Evolutionary conservation across 1,284 basidiomycete genomes (phyloP), one percentile per base, ranked within the genome.

Genomic region (Naganishia sp.): DNA sequence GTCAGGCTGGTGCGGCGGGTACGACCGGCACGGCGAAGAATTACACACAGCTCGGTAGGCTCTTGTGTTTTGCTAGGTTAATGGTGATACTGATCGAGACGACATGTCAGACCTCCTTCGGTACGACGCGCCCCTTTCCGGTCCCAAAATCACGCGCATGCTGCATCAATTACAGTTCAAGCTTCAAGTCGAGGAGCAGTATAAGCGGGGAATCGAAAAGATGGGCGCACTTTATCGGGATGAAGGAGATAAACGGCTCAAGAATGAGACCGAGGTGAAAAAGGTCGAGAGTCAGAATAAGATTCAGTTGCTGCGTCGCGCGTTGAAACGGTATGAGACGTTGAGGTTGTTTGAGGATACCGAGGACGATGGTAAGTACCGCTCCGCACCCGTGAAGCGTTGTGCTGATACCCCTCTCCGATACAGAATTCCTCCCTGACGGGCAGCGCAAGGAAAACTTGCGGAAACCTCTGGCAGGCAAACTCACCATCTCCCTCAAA

Each of bases 131-230:
- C 95, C 95, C 23, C 87, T 95, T 76, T 95, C 93, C 25, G 90
- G 93, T 6, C 90, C 92, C 70, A 99, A 97, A 83, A 98, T 99
- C 78, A 91, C 93, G 54, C 88, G 88, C 72, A 98, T 98, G 95
- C 86, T 99, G 66, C 94, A 98, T 80, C 94, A 98, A 81, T 88
- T 99, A 72, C 94, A 99, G 80, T 98, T 97, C 86, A 99, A 99
- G 82, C 88, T 98, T 61, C 92, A 95, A 80, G 92, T 99, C 72
- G 96, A 99, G 81, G 88, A 90, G 82, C 94, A 99, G 81, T 98
- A 98, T 84, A 96, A 96, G 83, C 86, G 89, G 75, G 96, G 96
- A 55, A 97, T 98, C 74, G 95, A 99, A 80, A 98, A 98, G 83
- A 99, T 99, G 94, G 91, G 90, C 44, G 90, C 88, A 76, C 83